A percentile compares a stretch with the other conserved stretches of the same genome.
phyloP scores from a whole-genome alignment of 768 basidiomycete genomes.

The Termitomyces sp. region DNA sequence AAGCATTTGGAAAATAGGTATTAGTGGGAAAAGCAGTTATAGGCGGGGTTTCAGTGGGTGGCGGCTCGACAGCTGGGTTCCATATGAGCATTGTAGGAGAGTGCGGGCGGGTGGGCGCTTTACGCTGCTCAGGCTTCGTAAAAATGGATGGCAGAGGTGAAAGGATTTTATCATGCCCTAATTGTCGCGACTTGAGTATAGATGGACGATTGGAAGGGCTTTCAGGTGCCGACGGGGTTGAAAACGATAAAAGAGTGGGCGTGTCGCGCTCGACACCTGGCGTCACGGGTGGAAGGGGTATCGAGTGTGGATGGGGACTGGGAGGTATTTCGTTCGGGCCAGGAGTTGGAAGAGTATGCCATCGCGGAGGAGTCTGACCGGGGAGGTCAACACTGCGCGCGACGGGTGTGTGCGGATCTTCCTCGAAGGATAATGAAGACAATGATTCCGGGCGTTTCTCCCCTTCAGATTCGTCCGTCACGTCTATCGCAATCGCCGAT shows the following conservation, averaged over 20 bases:
- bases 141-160: slow-evolving; percentile 17
- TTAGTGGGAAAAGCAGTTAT: slow-evolving; percentile 62
- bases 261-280: slow-evolving; percentile 26
- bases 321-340: slow-evolving; percentile 59
- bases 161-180: slow-evolving; percentile 15
- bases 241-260: slow-evolving; percentile 12
- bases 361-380: slow-evolving; percentile 31
- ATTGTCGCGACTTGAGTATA: slow-evolving; percentile 13
- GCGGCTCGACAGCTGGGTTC: slow-evolving; percentile 80
- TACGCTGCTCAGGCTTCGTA: slow-evolving; percentile 14
- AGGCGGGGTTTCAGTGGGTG: slow-evolving; percentile 59
- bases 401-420: slow-evolving; percentile 35
- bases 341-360: slow-evolving; percentile 59
- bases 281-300: slow-evolving; percentile 46
- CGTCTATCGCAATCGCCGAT: background rate
- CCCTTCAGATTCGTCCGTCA: slow-evolving; percentile 5
- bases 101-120: slow-evolving; percentile 37
- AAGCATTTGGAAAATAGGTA: slow-evolving; percentile 80
- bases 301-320: slow-evolving; percentile 47
- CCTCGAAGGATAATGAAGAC: slow-evolving; percentile 19
- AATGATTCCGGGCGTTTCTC: slow-evolving; percentile 6
- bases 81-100: slow-evolving; percentile 71
- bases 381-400: slow-evolving; percentile 26
- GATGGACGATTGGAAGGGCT: slow-evolving; percentile 8
- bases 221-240: slow-evolving; percentile 6